Base-by-base conservation (phyloP, 202 grass and related monocot genomes). In the Setaria viridis region DNA sequence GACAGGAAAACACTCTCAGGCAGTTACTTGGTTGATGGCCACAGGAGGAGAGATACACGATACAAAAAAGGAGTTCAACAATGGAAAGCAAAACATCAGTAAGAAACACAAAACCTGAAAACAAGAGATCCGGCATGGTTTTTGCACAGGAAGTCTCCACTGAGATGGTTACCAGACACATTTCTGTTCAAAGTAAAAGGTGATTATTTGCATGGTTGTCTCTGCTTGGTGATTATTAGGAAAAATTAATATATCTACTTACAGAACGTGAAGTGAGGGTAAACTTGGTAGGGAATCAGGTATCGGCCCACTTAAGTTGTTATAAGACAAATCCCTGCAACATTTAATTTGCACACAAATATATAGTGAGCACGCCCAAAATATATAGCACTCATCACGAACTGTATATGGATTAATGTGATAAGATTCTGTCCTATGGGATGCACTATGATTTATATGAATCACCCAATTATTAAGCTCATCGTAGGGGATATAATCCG, bases 141-240 rank as follows among this genome's bases (percentile, higher is more conserved):
- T 79, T 67, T 37, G 21, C 60, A 80, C 8, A 67, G 32, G 11
- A 30, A 66, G 2, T 80, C 46, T 0, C 30, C 30, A n/a, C 30
- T 51, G 2, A 80, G 45, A 35, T 51, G 2, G 29, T 80, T 80
- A 60, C 77, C 77, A 13, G 62, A 50, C 9, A 80, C 37, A 67
- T 80, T 67, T 67, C 77, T 80, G 45, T 14, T 37, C 11, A 49
- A 51, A 37, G 60, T 9, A 1, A 19, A 50, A 21, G 39, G 39
- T 41, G 6, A 41, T 41, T 41, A 41, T 5, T 5, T 41, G 39
- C 39, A 41, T 41, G 39, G 39, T 41, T 41, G 39, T 41, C 39
- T 41, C 39, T 41, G 39, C 39, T 41, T 41, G 39, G 5, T 41
- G 39, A 41, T 41, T 41, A 6, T 41, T 41, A 41, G 39, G 39